Conservation (phyloP, 192 early-diverging fungal genomes). For the Rhizoclosmatium sp. region DNA sequence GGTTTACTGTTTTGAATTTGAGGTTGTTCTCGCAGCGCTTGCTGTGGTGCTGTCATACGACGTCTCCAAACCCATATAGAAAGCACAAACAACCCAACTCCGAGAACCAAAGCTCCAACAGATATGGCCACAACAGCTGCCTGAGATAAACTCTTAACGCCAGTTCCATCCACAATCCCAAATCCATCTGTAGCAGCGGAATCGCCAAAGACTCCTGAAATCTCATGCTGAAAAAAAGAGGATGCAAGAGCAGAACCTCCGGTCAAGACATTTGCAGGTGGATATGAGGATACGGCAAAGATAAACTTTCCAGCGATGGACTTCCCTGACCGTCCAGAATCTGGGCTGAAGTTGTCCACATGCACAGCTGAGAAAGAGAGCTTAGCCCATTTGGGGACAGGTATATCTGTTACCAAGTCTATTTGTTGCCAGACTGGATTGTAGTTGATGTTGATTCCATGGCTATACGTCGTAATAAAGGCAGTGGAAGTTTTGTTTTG, state of each 20-base stretch:
- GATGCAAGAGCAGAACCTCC: neutral
- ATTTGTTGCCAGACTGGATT: constrained; percentile 13
- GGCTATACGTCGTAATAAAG: constrained; percentile 4
- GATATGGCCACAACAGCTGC: neutral
- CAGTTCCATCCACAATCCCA: neutral
- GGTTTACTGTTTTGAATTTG: too few relatives aligned
- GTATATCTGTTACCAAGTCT: neutral
- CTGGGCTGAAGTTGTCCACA: neutral
- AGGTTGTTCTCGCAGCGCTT: neutral
- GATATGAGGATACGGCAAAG: constrained; percentile 6
- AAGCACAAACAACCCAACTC: neutral
- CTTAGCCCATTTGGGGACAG: constrained; percentile 27
- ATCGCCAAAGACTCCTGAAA: neutral
- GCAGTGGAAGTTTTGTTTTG: neutral
- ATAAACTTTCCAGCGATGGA: neutral
- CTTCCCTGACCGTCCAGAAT: neutral
- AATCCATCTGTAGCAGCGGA: neutral
- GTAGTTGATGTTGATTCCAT: constrained; percentile 6
- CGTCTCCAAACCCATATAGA: neutral
- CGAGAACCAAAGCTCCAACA: neutral
- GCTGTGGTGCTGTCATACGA: neutral
- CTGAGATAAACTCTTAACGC: neutral
- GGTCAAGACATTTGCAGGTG: neutral
- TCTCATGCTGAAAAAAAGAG: constrained; percentile 20
- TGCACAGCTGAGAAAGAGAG: constrained; percentile 8